Evolutionary conservation across 495 filamentous ascomycete genomes (phyloP), one percentile per base, ranked within the genome.

Genomic region (Penicillium crystallinum): DNA sequence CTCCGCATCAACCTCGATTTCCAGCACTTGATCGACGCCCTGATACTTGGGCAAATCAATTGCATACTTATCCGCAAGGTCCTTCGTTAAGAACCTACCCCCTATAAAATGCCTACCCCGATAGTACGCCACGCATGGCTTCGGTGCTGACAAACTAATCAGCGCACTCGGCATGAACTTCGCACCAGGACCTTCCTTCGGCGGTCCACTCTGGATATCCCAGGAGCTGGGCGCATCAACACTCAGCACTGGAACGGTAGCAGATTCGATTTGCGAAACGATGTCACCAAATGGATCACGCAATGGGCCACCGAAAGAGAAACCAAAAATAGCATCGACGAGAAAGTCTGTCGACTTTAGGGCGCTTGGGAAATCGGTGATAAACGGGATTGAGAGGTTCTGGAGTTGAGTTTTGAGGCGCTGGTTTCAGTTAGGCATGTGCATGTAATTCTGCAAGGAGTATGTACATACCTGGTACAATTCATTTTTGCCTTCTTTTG

Each of bases 281-380:
- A 96, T 85, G 2, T 79, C 72, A 0, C 83, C 83, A 62, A 97
- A 97, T 0, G 93, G 93, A 54, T 95, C 91, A 6, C 93, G 86
- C 30, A 98, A 83, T 43, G 90, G 82, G 10, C 90, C 91, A n/a
- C 84, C 84, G 73, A 97, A 97, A 59, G 87, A 91, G 77, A 97
- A 98, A 35, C 91, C 93, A 63, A 98, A 98, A 62, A 98, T 89
- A 35, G 95, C 90, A 69, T 98, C 93, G 51, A 98, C 76, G 42
- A 98, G 75, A 58, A 96, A 86, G 63, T 95, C 80, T 18, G 86
- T 76, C 39, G 81, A 73, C 53, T 77, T 69, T 5, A 96, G 64
- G 9, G 88, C 84, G 2, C 68, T 37, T 17, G 72, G 63, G 58
- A 96, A 95, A 72, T 96, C 90, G 15, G 85, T 77, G 11, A 89